Evolutionary conservation across 495 filamentous ascomycete genomes (phyloP), one percentile per base, ranked within the genome.

Genomic region (Daldinia grandis): DNA sequence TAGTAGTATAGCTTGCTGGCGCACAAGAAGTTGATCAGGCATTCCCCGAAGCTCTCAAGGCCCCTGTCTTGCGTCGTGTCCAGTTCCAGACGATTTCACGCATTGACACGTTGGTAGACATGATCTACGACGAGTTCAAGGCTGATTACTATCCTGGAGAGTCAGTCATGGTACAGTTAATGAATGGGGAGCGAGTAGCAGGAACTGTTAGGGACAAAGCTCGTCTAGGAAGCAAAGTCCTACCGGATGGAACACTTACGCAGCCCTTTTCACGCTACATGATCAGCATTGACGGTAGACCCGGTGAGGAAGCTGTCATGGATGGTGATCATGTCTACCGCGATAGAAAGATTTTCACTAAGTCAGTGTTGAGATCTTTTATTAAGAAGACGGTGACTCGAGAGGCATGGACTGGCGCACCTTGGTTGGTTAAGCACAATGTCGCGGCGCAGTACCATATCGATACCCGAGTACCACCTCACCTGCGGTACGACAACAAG

Each of bases 141-240:
- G 85, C 89, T 53, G 93, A 98, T 74, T 98, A 95, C 74, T 97
- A 95, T 74, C 95, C 95, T 2, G 94, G 95, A 40, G 95, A 99
- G 72, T 84, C 86, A 9, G 93, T 98, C 9, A 87, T 90, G 5
- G 91, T 94, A 5, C 81, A 91, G 49, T 81, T 93, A 5, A 79
- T 87, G 28, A 88, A 90, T 54, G 91, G 88, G 49, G 92, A 90
- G 60, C 87, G 92, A 59, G 81, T 91, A 2, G 87, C 90, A 42
- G 95, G 94, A 31, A 83, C 90, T 4, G 92, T 99, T 15, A 84
- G 93, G 57, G 94, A 97, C 75, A 97, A 97, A 81, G 90, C 91
- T 35, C 92, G 90, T 51, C 93, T 96, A 66, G 84, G 85, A 33
- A 74, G 76, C 30, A 86, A 86, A 56, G 74, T 84, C 0, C 67